phyloP scores from a whole-genome alignment of 495 filamentous ascomycete species.

The Aspergillus olivimuriae region DNA sequence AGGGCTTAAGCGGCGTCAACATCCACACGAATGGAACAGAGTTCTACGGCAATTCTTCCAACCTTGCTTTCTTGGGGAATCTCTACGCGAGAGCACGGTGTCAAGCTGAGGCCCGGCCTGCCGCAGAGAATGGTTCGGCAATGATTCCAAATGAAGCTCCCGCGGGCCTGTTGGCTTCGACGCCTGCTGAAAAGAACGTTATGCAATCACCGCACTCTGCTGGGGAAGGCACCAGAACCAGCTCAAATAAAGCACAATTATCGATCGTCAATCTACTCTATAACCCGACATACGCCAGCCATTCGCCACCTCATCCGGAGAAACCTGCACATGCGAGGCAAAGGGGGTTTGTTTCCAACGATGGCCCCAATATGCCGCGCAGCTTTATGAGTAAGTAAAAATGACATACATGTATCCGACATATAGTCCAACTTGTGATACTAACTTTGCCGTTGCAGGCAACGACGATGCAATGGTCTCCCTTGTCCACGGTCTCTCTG shows the following conservation, averaged over 20 bases:
- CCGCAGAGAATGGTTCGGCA: background rate
- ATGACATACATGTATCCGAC: background rate
- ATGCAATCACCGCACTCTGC: background rate
- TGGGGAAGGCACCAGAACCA: constrained; percentile 1
- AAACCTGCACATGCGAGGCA: constrained; percentile 3
- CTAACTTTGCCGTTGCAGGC: constrained; percentile 1
- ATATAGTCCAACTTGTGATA: background rate
- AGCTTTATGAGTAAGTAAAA: constrained; percentile 3
- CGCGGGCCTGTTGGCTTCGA: background rate
- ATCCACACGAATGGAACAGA: constrained; percentile 25
- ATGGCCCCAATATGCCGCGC: background rate
- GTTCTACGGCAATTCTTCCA: constrained; percentile 24
- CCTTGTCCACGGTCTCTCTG: constrained; percentile 7
- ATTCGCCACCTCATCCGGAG: constrained; percentile 5
- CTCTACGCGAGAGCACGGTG: constrained; percentile 16
- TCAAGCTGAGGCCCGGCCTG: constrained; percentile 12
- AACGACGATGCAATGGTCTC: constrained; percentile 1
- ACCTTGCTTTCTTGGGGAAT: constrained; percentile 20
- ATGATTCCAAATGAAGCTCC: background rate
- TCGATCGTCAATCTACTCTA: constrained; percentile 23
- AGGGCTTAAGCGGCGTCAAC: constrained; percentile 19
- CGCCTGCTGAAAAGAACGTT: background rate
- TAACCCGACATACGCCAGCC: constrained; percentile 16
- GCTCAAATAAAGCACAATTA: constrained; percentile 11
- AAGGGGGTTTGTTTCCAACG: background rate